A percentile compares a stretch with the other conserved stretches of the same genome.
Evolutionary conservation across 2,329 filamentous ascomycete genomes (phyloP).

Genomic region (Xylariaceae sp.): DNA sequence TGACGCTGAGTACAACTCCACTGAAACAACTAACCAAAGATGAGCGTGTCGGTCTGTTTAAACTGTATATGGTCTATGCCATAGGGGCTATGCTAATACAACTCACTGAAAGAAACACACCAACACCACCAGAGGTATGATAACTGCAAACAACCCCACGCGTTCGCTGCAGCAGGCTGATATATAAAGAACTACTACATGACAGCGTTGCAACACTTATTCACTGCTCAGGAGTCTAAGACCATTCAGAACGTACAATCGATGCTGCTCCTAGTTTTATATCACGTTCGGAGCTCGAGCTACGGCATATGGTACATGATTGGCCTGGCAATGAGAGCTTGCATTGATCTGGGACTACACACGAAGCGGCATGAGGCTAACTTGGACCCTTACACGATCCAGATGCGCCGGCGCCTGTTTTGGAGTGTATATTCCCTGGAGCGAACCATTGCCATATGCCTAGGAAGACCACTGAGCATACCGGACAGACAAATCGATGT

Average conservation of each 20-base stretch:
- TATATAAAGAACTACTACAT: constrained; percentile 41
- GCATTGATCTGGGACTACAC: constrained; percentile 48
- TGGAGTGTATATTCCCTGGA: constrained; percentile 50
- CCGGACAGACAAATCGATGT: constrained; percentile 48
- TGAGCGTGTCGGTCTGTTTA: constrained; percentile 43
- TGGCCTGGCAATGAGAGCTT: constrained; percentile 48
- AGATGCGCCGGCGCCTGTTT: constrained; percentile 44
- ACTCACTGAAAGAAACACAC: constrained; percentile 41
- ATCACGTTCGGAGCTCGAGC: constrained; percentile 46
- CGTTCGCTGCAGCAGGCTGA: constrained; percentile 11
- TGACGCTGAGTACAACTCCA: constrained; percentile 32
- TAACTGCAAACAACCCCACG: neutral
- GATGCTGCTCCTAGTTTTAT: constrained; percentile 46
- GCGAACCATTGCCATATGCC: constrained; percentile 44
- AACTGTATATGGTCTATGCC: constrained; percentile 47
- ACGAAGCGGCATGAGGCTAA: constrained; percentile 41
- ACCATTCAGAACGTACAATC: constrained; percentile 48
- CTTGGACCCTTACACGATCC: constrained; percentile 38
- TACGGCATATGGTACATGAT: constrained; percentile 52
- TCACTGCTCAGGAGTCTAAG: constrained; percentile 43
- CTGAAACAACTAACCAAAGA: constrained; percentile 33
- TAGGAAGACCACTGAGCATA: constrained; percentile 46
- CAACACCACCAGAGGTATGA: constrained; percentile 37
- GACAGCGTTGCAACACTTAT: constrained; percentile 44
- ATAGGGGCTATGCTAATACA: constrained; percentile 46